Conservation (phyloP, 805 yeast genomes). For the Yamadazyma endophytica region DNA sequence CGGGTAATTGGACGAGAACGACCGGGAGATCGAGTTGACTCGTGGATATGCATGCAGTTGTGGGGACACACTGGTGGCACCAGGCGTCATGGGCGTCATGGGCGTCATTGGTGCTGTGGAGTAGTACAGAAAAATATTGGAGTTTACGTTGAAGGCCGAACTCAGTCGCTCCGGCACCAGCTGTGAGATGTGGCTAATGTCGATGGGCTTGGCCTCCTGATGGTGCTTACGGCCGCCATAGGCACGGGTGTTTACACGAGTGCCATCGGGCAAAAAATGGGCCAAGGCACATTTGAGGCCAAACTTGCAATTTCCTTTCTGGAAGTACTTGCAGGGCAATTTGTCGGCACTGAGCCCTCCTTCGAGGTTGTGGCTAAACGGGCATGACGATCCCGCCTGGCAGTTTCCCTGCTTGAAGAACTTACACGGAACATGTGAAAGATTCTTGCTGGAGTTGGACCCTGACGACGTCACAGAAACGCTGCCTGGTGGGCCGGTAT, state of each 20-base stretch:
- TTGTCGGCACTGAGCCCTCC: conserved; percentile 47
- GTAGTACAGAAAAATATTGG: too few relatives aligned
- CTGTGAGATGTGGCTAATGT: not conserved
- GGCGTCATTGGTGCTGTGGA: too few relatives aligned
- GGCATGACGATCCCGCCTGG: conserved; percentile 91
- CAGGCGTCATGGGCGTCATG: too few relatives aligned
- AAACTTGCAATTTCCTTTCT: conserved; percentile 94
- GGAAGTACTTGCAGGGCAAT: conserved; percentile 86
- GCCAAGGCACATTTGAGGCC: conserved; percentile 94
- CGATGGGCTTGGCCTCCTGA: conserved; percentile 1
- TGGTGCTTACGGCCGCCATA: conserved; percentile 1
- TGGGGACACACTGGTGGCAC: too few relatives aligned
- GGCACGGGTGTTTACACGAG: conserved; percentile 57
- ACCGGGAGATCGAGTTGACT: too few relatives aligned
- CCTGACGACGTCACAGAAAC: conserved; percentile 11
- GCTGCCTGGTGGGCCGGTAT: conserved; percentile 33
- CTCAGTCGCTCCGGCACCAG: too few relatives aligned
- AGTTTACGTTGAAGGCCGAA: too few relatives aligned
- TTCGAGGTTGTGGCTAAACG: conserved; percentile 78
- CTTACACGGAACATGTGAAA: conserved; percentile 95
- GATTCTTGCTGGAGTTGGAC: conserved; percentile 38
- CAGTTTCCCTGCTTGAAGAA: conserved; percentile 89
- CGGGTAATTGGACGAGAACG: not conserved
- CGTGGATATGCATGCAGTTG: too few relatives aligned
- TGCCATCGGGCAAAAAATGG: conserved; percentile 84